Evolutionary conservation across 257 asterid genomes (phyloP), one percentile per base, ranked within the genome.

Genomic region (Echites panduratus): DNA sequence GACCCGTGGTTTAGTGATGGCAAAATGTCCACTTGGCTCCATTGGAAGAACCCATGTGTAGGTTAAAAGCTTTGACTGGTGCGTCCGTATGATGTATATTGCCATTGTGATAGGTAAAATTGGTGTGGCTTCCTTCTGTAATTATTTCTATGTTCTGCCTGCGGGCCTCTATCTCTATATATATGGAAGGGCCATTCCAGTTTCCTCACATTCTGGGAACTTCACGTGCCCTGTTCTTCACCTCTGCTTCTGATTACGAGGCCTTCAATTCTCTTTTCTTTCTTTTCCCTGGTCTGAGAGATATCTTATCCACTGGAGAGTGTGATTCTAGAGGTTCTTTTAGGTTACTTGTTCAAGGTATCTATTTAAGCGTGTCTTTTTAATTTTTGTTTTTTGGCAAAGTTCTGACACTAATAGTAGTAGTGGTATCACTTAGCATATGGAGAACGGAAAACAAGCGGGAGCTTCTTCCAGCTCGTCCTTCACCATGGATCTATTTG

Each of bases 381-480:
- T n/a, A n/a, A n/a, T n/a, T n/a, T 76, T 73, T 48, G 9, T 9
- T 48, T 49, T 49, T 14, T 20, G 54, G 54, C 17, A 49, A 7
- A 8, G 48, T 1, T 44, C 9, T 44, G 4, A 11, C 7, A 44
- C 4, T 10, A 44, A 10, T 44, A 44, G 48, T 44, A 0, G 48
- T 44, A 44, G 48, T 44, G 10, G 48, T 47, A 13, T 11, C 16
- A 50, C 7, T 17, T 50, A 19, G 9, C 4, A 90, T 32, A 32
- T 90, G 97, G 97, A 90, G 22, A 87, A 86, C 73, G 82, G 81
- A 79, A 90, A 87, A 79, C 83, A 84, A 77, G 81, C 69, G 48
- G 74, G 78, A 16, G 74, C 79, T 32, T 80, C 91, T 10, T 76
- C 88, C 38, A 32, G 3, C 38, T 83, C 96, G 26, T 82, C 91